Conservation (phyloP, 352 stramenopile species). For the Pythium sukuiense region DNA sequence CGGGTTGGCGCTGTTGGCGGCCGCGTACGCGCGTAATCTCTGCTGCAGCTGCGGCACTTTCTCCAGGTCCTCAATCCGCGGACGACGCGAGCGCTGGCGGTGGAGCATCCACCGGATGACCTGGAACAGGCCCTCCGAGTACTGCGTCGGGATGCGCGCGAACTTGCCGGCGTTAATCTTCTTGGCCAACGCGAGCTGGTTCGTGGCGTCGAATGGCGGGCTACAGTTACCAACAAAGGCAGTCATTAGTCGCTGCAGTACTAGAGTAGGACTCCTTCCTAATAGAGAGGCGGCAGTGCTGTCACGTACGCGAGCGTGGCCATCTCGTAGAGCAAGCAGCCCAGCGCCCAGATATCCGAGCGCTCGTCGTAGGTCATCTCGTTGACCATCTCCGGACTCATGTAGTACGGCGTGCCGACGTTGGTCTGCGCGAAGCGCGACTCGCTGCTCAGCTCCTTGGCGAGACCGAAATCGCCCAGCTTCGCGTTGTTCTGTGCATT, state of each 20-base stretch:
- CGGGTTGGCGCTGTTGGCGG: slow-evolving; percentile 49
- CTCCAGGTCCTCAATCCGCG: slow-evolving; percentile 84
- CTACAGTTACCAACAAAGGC: slow-evolving; percentile 17
- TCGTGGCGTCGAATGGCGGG: slow-evolving; percentile 91
- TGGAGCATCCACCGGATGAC: slow-evolving; percentile 91
- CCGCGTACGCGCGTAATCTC: slow-evolving; percentile 74
- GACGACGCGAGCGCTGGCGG: slow-evolving; percentile 74
- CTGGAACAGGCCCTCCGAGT: slow-evolving; percentile 90
- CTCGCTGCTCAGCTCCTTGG: slow-evolving; percentile 90
- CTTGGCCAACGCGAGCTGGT: slow-evolving; percentile 91
- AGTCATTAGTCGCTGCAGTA: not conserved
- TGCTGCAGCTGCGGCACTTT: slow-evolving; percentile 80
- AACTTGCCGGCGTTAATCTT: slow-evolving; percentile 94
- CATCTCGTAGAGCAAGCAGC: slow-evolving; percentile 92
- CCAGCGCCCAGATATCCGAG: slow-evolving; percentile 91
- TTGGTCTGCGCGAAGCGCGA: slow-evolving; percentile 91
- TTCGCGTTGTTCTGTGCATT: slow-evolving; percentile 85
- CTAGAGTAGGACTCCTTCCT: not conserved
- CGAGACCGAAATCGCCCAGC: slow-evolving; percentile 90
- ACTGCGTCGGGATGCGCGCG: slow-evolving; percentile 86
- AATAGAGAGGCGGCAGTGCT: too few relatives aligned
- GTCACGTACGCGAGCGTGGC: slow-evolving; percentile 69
- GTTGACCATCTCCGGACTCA: slow-evolving; percentile 92
- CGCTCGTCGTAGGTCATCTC: slow-evolving; percentile 92
- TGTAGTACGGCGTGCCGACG: slow-evolving; percentile 93